phyloP scores from a whole-genome alignment of 306 rosid genomes.

The Prunus padus region DNA sequence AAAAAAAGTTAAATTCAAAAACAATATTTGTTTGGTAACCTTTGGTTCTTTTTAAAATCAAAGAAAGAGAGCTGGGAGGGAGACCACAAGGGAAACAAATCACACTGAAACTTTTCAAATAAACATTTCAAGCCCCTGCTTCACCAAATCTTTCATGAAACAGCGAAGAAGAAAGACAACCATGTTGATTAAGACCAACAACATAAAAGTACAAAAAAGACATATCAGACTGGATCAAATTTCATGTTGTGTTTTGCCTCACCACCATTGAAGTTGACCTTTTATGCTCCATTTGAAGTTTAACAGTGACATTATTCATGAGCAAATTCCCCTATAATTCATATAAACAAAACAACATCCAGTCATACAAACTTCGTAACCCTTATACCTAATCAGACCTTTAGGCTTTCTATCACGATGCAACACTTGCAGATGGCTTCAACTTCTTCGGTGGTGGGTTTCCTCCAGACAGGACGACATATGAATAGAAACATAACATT shows the following conservation, averaged over 20 bases:
- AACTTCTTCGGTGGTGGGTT: slow-evolving; percentile 93
- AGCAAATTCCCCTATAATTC: background rate
- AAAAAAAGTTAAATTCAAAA: too few relatives aligned
- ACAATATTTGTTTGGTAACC: too few relatives aligned
- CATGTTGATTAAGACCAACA: background rate
- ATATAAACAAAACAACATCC: slow-evolving; percentile 26
- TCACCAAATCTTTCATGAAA: background rate
- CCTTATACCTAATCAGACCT: slow-evolving; percentile 17
- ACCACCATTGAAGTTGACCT: background rate
- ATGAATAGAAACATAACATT: slow-evolving; percentile 85
- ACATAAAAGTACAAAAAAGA: background rate
- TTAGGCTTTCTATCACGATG: slow-evolving; percentile 38
- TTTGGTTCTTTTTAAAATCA: too few relatives aligned
- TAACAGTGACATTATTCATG: background rate
- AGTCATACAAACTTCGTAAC: slow-evolving; percentile 1
- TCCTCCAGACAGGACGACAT: slow-evolving; percentile 75
- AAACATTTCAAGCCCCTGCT: background rate
- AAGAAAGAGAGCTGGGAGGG: too few relatives aligned
- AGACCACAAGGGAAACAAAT: too few relatives aligned
- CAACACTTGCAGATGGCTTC: slow-evolving; percentile 56
- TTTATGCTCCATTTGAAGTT: background rate
- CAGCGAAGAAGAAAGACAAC: background rate
- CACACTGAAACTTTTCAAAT: too few relatives aligned
- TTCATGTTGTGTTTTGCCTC: background rate
- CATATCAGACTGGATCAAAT: background rate